phyloP scores from a whole-genome alignment of 192 early-diverging fungal species.

The Coemansia biformis region DNA sequence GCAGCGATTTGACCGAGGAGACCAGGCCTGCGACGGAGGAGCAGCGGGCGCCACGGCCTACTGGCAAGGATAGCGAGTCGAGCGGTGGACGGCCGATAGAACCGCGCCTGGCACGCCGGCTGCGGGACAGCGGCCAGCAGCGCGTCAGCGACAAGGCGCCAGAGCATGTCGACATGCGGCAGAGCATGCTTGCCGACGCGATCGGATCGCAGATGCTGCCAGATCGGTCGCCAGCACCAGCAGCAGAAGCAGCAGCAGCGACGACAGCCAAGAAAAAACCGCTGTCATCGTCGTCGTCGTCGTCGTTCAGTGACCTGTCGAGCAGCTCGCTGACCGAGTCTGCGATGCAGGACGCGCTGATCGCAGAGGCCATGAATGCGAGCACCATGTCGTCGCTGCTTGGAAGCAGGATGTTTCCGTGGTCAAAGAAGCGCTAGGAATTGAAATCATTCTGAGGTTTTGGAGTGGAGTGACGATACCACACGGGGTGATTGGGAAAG shows the following conservation, averaged over 20 bases:
- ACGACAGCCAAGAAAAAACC: no score
- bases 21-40: neutral
- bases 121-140: neutral
- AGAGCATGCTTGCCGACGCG: slow-evolving; percentile 42
- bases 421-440: slow-evolving; percentile 14
- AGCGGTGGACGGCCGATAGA: neutral
- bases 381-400: slow-evolving; percentile 45
- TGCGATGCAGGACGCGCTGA: slow-evolving; percentile 48
- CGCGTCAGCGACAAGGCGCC: neutral
- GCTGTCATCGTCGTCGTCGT: slow-evolving; percentile 7
- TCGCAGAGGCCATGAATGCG: slow-evolving; percentile 39
- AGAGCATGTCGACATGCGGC: slow-evolving; percentile 7
- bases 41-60: no score
- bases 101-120: slow-evolving; percentile 1
- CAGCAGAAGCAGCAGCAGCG: neutral
- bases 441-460: no score
- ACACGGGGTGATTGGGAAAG: no score
- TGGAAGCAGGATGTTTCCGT: slow-evolving; percentile 43
- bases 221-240: neutral
- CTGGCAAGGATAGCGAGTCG: no score
- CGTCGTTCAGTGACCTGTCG: slow-evolving; percentile 46
- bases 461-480: no score
- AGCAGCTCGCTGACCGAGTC: slow-evolving; percentile 42
- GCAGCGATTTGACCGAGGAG: neutral
- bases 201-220: slow-evolving; percentile 24